Evolutionary conservation across 2,329 filamentous ascomycete genomes (phyloP), one percentile per base, ranked within the genome.

Genomic region (Chrysoporthe puriensis): DNA sequence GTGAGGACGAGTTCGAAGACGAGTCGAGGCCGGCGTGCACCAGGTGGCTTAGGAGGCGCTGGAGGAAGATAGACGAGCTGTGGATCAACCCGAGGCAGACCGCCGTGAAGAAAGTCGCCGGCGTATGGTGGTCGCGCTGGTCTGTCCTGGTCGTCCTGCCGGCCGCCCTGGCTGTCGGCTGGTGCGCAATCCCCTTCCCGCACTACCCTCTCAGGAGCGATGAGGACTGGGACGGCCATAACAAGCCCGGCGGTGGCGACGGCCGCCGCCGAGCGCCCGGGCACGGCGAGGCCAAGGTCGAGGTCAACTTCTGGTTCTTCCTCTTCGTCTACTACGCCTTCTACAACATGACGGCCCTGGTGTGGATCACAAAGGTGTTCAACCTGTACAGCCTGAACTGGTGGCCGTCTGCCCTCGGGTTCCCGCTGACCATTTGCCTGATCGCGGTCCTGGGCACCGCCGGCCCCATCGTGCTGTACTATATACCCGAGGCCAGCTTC

Each of bases 291-390:
- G 86, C 88, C 6, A 81, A 85, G 54, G 88, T 91, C 4, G 84
- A 86, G 70, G 85, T 91, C 72, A 90, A 89, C 79, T 91, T 91
- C 74, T 91, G 89, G 88, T 90, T 90, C 81, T 91, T 91, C 74
- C 80, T 91, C 48, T 85, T 90, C 61, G 85, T 90, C 66, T 91
- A 90, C 79, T 91, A 91, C 76, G 87, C 88, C 66, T 85, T 90
- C 72, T 91, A 91, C 77, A 90, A 89, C 74, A 74, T 90, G 34
- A 89, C 87, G 4, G 89, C 88, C 2, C 78, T 91, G 72, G 85
- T 90, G 69, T 91, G 88, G 88, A 90, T 91, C 74, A 91, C 89
- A 60, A 91, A 90, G 74, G 84, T 91, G 5, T 91, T 91, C 76
- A 91, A 91, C 73, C 82, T 91, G 32, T 91, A 91, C 80, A 88